Evolutionary conservation across 2,329 filamentous ascomycete species (phyloP).

Genomic region (Arthrobotrys entomopaga): DNA sequence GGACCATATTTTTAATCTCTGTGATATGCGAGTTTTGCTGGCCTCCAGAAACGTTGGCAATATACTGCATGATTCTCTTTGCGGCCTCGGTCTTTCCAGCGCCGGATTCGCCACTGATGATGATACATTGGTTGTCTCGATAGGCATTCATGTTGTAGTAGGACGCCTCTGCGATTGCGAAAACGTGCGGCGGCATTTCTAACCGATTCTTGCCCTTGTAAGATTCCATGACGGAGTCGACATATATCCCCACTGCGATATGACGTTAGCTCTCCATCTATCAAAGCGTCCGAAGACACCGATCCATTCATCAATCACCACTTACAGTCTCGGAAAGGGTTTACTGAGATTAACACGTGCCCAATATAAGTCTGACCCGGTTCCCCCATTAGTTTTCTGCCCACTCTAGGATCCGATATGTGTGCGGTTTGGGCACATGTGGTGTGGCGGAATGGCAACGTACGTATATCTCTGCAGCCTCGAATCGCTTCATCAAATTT

Average conservation of each 20-base stretch:
- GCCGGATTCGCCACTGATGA: conserved; percentile 97
- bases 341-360: conserved; percentile 97
- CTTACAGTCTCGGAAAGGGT: conserved; percentile 95
- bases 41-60: conserved; percentile 85
- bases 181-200: conserved; percentile 95
- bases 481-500: conserved; percentile 97
- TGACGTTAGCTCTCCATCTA: conserved; percentile 16
- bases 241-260: conserved; percentile 93
- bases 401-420: background rate
- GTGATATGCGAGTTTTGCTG: conserved; percentile 87
- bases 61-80: conserved; percentile 99
- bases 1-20: conserved; percentile 97
- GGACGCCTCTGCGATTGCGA: conserved; percentile 90
- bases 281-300: too few relatives aligned
- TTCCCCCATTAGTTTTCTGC: background rate
- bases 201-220: conserved; percentile 97
- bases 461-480: conserved; percentile 95
- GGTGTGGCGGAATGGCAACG: conserved; percentile 66
- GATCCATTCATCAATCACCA: conserved; percentile 64
- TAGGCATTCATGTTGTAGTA: conserved; percentile 94
- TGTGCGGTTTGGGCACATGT: conserved; percentile 63
- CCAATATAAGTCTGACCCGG: conserved; percentile 89
- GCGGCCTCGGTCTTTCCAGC: conserved; percentile 99
- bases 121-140: conserved; percentile 94
- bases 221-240: conserved; percentile 98